Evolutionary conservation across 225 moss, liverwort and hornwort genomes (phyloP).

Genomic region (Physcomitrium patens): DNA sequence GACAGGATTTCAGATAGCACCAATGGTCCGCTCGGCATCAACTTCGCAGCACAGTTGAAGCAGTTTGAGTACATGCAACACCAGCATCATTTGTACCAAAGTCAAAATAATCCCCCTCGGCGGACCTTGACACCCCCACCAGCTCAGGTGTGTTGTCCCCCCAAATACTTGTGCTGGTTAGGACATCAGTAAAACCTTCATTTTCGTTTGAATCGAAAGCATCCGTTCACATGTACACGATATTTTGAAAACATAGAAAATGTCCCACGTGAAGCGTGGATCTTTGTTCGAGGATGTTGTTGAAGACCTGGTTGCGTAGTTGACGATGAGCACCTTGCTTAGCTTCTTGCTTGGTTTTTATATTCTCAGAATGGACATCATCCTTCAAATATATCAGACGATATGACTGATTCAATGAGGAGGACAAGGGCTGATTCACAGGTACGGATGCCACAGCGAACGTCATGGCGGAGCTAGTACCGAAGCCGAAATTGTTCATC

Average conservation of each 20-base stretch:
- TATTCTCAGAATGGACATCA: slow-evolving; percentile 49
- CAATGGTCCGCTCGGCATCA: slow-evolving; percentile 69
- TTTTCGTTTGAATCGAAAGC: background rate
- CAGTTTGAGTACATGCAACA: slow-evolving; percentile 94
- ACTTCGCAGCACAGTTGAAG: slow-evolving; percentile 79
- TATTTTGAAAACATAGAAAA: too few relatives aligned
- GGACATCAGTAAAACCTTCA: background rate
- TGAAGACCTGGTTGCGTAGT: background rate
- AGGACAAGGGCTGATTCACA: slow-evolving; percentile 40
- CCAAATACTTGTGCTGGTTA: background rate
- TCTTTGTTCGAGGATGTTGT: background rate
- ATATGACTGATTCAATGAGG: slow-evolving; percentile 43
- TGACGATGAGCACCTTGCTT: background rate
- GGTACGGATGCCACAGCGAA: slow-evolving; percentile 51
- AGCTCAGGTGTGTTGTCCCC: slow-evolving; percentile 58
- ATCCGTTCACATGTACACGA: too few relatives aligned
- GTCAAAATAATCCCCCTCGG: slow-evolving; percentile 64
- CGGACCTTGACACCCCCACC: slow-evolving; percentile 59
- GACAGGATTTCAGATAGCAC: slow-evolving; percentile 56
- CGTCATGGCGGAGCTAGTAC: slow-evolving; percentile 57
- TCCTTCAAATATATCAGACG: slow-evolving; percentile 50
- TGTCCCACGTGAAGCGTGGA: too few relatives aligned
- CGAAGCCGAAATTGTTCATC: slow-evolving; percentile 19
- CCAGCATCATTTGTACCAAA: slow-evolving; percentile 84
- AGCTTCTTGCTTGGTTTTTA: background rate